Base-by-base conservation (phyloP, 2,329 filamentous ascomycete species). In the Fusarium sp. region DNA sequence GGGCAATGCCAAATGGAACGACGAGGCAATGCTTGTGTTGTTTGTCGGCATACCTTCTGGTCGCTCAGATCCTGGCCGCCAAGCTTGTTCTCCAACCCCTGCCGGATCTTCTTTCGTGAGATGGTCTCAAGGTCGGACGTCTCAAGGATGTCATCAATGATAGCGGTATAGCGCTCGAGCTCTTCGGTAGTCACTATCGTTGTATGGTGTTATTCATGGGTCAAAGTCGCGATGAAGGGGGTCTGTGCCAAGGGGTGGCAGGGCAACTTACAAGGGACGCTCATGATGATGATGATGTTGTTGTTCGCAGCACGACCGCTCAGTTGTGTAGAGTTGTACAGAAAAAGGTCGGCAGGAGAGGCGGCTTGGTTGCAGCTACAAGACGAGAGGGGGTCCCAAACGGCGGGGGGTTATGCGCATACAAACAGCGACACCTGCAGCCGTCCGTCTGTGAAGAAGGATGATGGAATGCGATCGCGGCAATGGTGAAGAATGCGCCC, bases 121-220 rank as follows among this genome's bases (percentile, higher is more conserved):
- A 91, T 88, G n/a, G 89, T 91, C 74, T 88, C 85, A 44, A 91
- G 86, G 73, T 91, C 88, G 62, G 88, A 87, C 16, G 85, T 87
- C 32, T 83, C 83, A 28, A 91, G 86, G 70, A 91, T 91, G 44
- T 81, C 84, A 77, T 91, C 89, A 79, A 91, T 90, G 75, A 91
- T 86, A 61, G 83, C 81, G 60, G 87, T 90, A 80, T 90, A 91
- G 73, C 85, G 83, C 63, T 79, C 71, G 73, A 83, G 83, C 77
- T 90, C 88, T 59, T 87, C 84, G 60, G 82, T 60, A 44, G 83
- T 84, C 72, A 90, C 88, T 90, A 71, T 44, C 32, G n/a, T 30
- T 32, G 23, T 46, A 33, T 56, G n/a, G 38, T 65, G 66, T 65
- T 65, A 67, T 69, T 43, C 42, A 30, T 37, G 35, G 38, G n/a